phyloP scores from a whole-genome alignment of 345 rosid species.

The Boechera stricta region DNA sequence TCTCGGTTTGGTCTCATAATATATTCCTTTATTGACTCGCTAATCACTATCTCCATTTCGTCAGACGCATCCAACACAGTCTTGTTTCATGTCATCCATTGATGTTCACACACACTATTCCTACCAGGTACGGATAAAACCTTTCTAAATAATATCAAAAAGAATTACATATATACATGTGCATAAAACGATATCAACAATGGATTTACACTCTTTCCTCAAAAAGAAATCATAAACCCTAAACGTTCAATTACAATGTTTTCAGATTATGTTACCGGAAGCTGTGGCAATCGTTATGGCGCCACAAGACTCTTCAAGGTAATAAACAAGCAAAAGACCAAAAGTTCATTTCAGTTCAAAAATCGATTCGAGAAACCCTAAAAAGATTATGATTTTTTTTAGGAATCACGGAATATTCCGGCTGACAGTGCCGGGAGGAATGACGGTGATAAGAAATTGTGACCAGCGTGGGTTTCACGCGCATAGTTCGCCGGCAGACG shows the following conservation, averaged over 20 bases:
- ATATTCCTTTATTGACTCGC: conserved; percentile 10
- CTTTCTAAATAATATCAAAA: neutral
- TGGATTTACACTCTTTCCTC: neutral
- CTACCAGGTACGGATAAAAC: conserved; percentile 65
- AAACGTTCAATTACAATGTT: neutral
- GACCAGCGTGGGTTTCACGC: conserved; percentile 91
- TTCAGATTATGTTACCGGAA: conserved; percentile 95
- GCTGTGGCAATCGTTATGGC: conserved; percentile 99
- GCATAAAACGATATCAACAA: neutral
- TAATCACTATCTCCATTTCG: conserved; percentile 34
- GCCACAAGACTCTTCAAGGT: conserved; percentile 81
- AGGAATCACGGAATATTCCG: conserved; percentile 93
- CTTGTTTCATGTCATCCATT: conserved; percentile 98
- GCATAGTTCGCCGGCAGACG: conserved; percentile 76
- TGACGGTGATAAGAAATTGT: conserved; percentile 89
- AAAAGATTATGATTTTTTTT: neutral
- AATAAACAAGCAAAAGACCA: conserved; percentile 10
- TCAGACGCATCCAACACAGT: conserved; percentile 99
- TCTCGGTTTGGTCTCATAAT: neutral
- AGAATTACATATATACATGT: conserved; percentile 2
- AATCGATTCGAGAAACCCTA: neutral
- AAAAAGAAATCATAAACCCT: neutral
- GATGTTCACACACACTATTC: conserved; percentile 99
- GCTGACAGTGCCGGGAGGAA: conserved; percentile 91
- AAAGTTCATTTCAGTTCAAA: neutral